phyloP scores from a whole-genome alignment of 2,329 filamentous ascomycete species.

The Nannizzia gypsea region DNA sequence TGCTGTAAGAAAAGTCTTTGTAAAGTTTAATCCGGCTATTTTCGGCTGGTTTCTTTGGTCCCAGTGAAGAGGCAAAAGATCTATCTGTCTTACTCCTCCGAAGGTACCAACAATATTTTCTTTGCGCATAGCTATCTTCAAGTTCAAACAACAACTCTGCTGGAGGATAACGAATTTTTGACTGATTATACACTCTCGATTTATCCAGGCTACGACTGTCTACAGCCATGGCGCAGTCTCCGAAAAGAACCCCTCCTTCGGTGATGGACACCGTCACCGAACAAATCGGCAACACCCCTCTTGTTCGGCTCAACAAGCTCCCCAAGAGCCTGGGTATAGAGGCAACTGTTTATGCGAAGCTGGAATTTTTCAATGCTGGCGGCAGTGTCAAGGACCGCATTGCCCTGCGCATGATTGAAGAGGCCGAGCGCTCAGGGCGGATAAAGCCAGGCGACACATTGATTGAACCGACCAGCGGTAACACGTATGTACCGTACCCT shows the following conservation, averaged over 20 bases:
- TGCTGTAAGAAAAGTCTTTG: neutral
- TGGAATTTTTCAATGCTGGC: slow-evolving; percentile 87
- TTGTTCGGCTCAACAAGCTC: slow-evolving; percentile 85
- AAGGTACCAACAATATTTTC: neutral
- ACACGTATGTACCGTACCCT: slow-evolving; percentile 48
- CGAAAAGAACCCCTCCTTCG: slow-evolving; percentile 34
- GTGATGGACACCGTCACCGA: slow-evolving; percentile 60
- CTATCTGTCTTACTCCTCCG: neutral
- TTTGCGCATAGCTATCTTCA: neutral
- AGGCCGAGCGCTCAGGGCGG: slow-evolving; percentile 77
- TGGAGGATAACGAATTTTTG: neutral
- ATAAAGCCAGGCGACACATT: slow-evolving; percentile 96
- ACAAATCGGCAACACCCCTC: slow-evolving; percentile 91
- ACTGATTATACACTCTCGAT: neutral
- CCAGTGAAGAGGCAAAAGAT: slow-evolving; percentile 1
- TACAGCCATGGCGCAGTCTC: neutral
- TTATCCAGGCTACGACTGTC: neutral
- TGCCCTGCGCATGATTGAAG: slow-evolving; percentile 92
- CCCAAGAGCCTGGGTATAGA: slow-evolving; percentile 83
- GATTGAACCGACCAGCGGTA: slow-evolving; percentile 95
- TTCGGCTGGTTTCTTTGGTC: neutral
- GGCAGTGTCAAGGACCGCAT: slow-evolving; percentile 93
- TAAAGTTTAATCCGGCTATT: slow-evolving; percentile 4
- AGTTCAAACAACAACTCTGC: neutral
- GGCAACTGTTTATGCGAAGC: slow-evolving; percentile 78